A percentile compares a stretch with the other conserved stretches of the same genome.
Conservation (phyloP, 352 stramenopile species). For the Pythium guiyangense region DNA sequence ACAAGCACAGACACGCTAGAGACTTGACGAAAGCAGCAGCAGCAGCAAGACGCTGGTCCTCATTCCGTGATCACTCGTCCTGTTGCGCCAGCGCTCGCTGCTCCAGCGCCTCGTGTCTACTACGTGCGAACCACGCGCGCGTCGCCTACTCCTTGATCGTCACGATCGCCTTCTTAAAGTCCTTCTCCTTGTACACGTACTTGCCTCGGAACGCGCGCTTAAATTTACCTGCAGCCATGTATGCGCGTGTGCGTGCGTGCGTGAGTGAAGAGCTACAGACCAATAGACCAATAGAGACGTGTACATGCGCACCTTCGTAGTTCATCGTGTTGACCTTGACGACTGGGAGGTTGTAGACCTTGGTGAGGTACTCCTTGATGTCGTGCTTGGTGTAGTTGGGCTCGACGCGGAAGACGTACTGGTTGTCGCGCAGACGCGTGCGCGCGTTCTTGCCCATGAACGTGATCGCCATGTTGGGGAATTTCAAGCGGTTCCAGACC, state of each 20-base stretch:
- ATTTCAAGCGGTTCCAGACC: conserved; percentile 83
- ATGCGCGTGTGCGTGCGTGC: background rate
- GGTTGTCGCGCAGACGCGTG: conserved; percentile 70
- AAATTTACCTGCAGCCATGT: conserved; percentile 64
- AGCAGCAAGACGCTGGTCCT: too few relatives aligned
- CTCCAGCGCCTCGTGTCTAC: too few relatives aligned
- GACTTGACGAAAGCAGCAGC: too few relatives aligned
- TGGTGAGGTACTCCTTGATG: conserved; percentile 97
- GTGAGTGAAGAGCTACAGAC: background rate
- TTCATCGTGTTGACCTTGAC: conserved; percentile 94
- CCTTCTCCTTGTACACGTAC: conserved; percentile 90
- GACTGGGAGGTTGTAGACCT: conserved; percentile 95
- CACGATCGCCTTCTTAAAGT: conserved; percentile 92
- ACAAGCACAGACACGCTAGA: too few relatives aligned
- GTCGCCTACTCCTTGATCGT: conserved; percentile 71
- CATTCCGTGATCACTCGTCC: too few relatives aligned
- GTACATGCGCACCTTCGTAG: conserved; percentile 80
- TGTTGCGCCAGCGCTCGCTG: too few relatives aligned
- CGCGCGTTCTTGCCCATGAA: conserved; percentile 85
- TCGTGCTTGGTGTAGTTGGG: conserved; percentile 97
- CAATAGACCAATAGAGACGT: conserved; percentile 1
- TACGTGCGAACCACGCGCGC: too few relatives aligned
- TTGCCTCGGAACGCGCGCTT: conserved; percentile 83
- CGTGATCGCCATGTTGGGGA: conserved; percentile 85
- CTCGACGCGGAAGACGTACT: conserved; percentile 92